Evolutionary conservation across 176 grass and related monocot species (phyloP).

Genomic region (Alloteropsis semialata): DNA sequence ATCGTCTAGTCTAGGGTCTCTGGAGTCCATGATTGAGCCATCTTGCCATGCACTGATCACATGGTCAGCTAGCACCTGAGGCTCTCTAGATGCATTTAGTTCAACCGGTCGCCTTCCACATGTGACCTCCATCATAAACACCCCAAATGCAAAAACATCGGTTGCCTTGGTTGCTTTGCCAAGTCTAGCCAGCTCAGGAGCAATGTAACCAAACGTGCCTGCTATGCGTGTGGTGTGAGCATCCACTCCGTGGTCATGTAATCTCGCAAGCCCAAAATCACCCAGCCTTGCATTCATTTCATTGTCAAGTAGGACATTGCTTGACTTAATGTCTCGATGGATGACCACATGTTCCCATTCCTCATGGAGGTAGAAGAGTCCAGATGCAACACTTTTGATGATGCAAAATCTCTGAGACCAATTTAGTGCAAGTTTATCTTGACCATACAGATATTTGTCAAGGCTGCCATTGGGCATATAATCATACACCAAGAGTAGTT

Average conservation of each 20-base stretch:
- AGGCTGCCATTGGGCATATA: background rate
- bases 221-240: background rate
- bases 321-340: background rate
- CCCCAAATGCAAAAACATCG: slow-evolving; percentile 7
- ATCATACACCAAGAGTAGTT: background rate
- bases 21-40: background rate
- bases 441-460: background rate
- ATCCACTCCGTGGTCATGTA: background rate
- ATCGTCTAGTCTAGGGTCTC: background rate
- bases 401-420: background rate
- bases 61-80: background rate
- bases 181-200: background rate
- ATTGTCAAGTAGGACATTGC: background rate
- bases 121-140: slow-evolving; percentile 5
- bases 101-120: background rate
- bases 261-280: background rate
- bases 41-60: background rate
- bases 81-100: background rate
- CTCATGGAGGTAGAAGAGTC: background rate
- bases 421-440: background rate
- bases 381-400: background rate
- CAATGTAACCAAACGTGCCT: background rate
- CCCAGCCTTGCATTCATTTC: background rate
- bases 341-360: background rate
- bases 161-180: slow-evolving; percentile 19